Evolutionary conservation across 306 rosid species (phyloP).

Genomic region (Neltuma alba): DNA sequence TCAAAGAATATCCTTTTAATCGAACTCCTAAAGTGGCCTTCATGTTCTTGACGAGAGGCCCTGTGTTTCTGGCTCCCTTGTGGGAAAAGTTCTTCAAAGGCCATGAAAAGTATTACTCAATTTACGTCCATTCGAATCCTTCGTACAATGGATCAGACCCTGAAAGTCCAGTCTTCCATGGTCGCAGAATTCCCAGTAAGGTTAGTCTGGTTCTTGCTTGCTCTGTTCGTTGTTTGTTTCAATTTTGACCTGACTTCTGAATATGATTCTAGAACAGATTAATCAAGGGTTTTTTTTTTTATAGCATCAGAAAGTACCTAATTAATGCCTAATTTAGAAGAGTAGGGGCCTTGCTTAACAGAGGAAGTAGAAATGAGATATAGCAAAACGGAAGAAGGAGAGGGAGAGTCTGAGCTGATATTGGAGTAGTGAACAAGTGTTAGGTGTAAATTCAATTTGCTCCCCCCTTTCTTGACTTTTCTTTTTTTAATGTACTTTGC

Average conservation of each 20-base stretch:
- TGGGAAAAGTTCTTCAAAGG: constrained; percentile 89
- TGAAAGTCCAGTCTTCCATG: constrained; percentile 52
- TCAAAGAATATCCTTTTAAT: constrained; percentile 55
- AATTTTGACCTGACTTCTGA: not conserved
- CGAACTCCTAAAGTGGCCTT: constrained; percentile 78
- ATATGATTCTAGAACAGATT: not conserved
- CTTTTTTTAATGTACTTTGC: not conserved
- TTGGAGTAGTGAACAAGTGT: not conserved
- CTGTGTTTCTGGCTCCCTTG: constrained; percentile 62
- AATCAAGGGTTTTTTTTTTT: not conserved
- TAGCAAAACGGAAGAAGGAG: constrained; percentile 2
- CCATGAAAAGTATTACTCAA: constrained; percentile 62
- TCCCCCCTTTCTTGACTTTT: not conserved
- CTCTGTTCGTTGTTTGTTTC: not conserved
- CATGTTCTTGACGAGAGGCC: constrained; percentile 80
- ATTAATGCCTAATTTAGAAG: not conserved
- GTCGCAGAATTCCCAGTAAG: constrained; percentile 40
- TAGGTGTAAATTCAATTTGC: not conserved
- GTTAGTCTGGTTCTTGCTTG: constrained; percentile 40
- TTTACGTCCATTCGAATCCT: constrained; percentile 81
- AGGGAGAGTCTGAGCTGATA: not conserved
- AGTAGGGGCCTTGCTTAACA: not conserved
- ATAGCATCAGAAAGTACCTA: too few relatives aligned
- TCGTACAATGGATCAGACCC: constrained; percentile 67
- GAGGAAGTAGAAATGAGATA: not conserved